phyloP scores from a whole-genome alignment of 164 flowering plant species.

The Aristolochia fimbriata region DNA sequence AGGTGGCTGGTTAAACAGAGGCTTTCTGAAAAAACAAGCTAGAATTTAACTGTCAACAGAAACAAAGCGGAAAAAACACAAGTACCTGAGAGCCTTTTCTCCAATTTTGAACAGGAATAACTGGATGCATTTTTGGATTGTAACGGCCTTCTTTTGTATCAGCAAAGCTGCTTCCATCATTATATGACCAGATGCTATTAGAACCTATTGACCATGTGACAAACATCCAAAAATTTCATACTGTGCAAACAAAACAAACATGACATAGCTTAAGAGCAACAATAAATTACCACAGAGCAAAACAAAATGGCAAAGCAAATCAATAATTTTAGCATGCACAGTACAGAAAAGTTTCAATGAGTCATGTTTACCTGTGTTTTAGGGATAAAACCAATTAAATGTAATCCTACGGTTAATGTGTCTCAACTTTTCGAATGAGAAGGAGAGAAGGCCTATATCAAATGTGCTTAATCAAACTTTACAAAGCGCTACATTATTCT shows the following conservation, averaged over 20 bases:
- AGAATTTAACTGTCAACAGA: neutral
- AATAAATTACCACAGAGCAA: too few relatives aligned
- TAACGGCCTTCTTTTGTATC: constrained; percentile 91
- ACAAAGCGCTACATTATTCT: too few relatives aligned
- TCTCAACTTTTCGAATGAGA: too few relatives aligned
- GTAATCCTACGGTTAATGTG: too few relatives aligned
- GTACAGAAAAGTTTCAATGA: too few relatives aligned
- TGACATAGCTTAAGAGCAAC: too few relatives aligned
- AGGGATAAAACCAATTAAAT: too few relatives aligned
- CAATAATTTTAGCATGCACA: too few relatives aligned
- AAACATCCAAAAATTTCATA: constrained; percentile 10
- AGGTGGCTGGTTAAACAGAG: neutral
- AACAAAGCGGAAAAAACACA: neutral
- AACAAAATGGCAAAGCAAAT: too few relatives aligned
- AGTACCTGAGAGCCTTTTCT: constrained; percentile 98
- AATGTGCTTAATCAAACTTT: too few relatives aligned
- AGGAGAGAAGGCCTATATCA: too few relatives aligned
- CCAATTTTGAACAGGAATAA: constrained; percentile 81
- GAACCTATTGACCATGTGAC: constrained; percentile 8
- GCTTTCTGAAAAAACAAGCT: neutral
- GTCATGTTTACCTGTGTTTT: too few relatives aligned
- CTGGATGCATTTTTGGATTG: constrained; percentile 89
- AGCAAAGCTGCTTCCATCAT: constrained; percentile 66
- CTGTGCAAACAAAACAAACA: neutral
- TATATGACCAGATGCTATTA: constrained; percentile 16